Evolutionary conservation across 2,329 filamentous ascomycete genomes (phyloP).

Genomic region (Huntiella omanensis): DNA sequence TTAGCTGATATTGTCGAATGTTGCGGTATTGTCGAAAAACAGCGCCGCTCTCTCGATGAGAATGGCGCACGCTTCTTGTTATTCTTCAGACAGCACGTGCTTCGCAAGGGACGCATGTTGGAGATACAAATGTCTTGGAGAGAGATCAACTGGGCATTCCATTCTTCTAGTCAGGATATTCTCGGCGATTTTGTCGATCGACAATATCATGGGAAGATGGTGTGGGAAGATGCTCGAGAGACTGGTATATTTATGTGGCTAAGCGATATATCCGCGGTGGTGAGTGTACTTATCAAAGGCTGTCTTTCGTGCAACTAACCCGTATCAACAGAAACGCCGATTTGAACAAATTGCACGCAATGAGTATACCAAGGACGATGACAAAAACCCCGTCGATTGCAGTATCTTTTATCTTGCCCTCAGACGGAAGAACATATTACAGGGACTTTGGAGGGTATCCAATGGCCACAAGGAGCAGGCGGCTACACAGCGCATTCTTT

Average conservation of each 20-base stretch:
- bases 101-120: conserved; percentile 46
- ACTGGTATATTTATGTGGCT: conserved; percentile 94
- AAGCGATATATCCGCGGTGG: conserved; percentile 54
- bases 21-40: conserved; percentile 64
- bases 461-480: conserved; percentile 72
- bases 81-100: conserved; percentile 65
- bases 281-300: conserved; percentile 24
- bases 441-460: conserved; percentile 90
- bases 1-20: conserved; percentile 73
- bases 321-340: conserved; percentile 14
- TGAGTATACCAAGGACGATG: conserved; percentile 75
- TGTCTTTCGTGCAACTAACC: neutral
- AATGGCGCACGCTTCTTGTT: conserved; percentile 77
- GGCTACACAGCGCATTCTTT: conserved; percentile 58
- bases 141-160: conserved; percentile 73
- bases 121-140: conserved; percentile 53
- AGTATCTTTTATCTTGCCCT: conserved; percentile 82
- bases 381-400: conserved; percentile 81
- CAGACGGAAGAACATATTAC: conserved; percentile 72
- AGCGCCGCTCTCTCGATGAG: conserved; percentile 74
- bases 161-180: conserved; percentile 76
- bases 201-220: conserved; percentile 60
- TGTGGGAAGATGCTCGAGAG: conserved; percentile 72
- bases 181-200: conserved; percentile 63
- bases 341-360: conserved; percentile 85